Evolutionary conservation across 129 eudicot species (phyloP).

Genomic region (Artemisia annua): DNA sequence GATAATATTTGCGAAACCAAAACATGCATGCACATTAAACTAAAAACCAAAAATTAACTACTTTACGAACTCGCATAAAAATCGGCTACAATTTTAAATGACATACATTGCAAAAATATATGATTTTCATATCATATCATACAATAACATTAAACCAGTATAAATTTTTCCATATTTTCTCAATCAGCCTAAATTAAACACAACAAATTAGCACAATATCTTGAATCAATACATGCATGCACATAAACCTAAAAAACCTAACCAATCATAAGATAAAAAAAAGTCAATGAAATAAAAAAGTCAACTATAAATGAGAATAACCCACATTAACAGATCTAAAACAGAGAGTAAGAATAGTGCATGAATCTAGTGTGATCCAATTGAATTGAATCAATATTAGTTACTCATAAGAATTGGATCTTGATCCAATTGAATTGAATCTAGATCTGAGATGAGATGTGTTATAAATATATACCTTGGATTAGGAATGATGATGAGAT

Average conservation of each 20-base stretch:
- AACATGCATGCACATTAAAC: too few relatives aligned
- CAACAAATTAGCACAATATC: neutral
- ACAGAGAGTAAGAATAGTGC: neutral
- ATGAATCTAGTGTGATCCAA: neutral
- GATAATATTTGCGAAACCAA: too few relatives aligned
- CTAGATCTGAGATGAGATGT: constrained; percentile 47
- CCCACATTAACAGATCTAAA: constrained; percentile 11
- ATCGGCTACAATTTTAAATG: too few relatives aligned
- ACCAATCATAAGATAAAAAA: too few relatives aligned
- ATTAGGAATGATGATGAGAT: constrained; percentile 77
- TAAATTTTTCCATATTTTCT: too few relatives aligned
- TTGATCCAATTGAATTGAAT: constrained; percentile 30
- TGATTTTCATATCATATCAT: too few relatives aligned
- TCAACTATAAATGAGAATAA: constrained; percentile 28
- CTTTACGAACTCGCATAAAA: too few relatives aligned
- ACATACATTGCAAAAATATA: too few relatives aligned
- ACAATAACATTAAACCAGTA: too few relatives aligned
- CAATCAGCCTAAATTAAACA: too few relatives aligned
- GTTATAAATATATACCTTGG: constrained; percentile 50
- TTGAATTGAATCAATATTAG: neutral
- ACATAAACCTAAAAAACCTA: too few relatives aligned
- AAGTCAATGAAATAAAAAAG: neutral
- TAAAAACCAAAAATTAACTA: too few relatives aligned
- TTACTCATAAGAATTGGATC: neutral
- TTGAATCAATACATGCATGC: neutral